These are phyloP conservation scores for Yamadazyma taylorii DNA, from an alignment of 1,139 yeast genomes.

Conservation along the genomic window DNA sequence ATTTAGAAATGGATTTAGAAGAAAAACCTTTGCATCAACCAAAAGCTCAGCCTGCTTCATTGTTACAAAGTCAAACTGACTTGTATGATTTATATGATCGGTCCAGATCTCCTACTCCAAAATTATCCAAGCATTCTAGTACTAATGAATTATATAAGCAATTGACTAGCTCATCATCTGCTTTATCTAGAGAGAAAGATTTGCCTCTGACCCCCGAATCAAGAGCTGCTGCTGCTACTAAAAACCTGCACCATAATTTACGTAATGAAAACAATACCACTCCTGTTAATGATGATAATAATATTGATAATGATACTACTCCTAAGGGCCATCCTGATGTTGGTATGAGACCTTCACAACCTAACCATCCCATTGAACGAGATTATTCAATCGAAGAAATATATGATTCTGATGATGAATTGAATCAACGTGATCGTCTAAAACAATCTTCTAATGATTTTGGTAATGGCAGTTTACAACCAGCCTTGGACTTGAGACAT, in stretches of 20 bases:
- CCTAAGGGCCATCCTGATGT: background rate
- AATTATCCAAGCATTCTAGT: slow-evolving; percentile 13
- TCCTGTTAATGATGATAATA: background rate
- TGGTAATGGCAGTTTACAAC: slow-evolving; percentile 10
- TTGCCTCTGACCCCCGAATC: slow-evolving; percentile 32
- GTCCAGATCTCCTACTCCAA: slow-evolving; percentile 19
- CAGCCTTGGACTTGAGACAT: slow-evolving; percentile 13
- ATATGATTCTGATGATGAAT: slow-evolving; percentile 42
- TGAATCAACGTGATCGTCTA: slow-evolving; percentile 11
- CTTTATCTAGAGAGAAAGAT: slow-evolving; percentile 27
- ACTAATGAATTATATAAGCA: slow-evolving; percentile 9
- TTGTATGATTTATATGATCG: slow-evolving; percentile 23
- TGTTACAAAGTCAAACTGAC: slow-evolving; percentile 13
- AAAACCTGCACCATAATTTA: background rate
- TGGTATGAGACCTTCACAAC: slow-evolving; percentile 1
- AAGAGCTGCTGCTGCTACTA: background rate
- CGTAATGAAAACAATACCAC: background rate
- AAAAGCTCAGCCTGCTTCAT: slow-evolving; percentile 9
- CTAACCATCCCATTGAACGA: slow-evolving; percentile 12
- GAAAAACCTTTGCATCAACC: slow-evolving; percentile 17
- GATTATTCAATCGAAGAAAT: slow-evolving; percentile 45
- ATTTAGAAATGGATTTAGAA: slow-evolving; percentile 10
- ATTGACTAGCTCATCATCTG: slow-evolving; percentile 16
- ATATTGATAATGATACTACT: slow-evolving; percentile 1
- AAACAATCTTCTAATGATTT: background rate